Evolutionary conservation across 2,329 filamentous ascomycete species (phyloP), one percentile per base, ranked within the genome.

Genomic region (Aspergillus sergii): DNA sequence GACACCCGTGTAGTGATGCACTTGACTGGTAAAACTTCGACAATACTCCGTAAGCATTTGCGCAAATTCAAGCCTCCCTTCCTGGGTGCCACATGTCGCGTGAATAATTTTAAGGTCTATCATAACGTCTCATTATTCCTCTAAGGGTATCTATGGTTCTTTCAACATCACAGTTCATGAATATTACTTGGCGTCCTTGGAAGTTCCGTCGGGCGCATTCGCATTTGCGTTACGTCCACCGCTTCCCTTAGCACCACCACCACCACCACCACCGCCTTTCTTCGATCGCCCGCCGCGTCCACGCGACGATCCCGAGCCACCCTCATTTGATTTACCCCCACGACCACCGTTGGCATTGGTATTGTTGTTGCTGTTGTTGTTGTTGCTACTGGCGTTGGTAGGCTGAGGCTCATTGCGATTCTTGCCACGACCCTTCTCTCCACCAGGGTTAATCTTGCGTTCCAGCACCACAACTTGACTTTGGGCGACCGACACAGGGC

Each of bases 381-480:
- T 63, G 50, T 50, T 56, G 19, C 63, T 56, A 28, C 57, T 43
- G 8, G 54, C 50, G n/a, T 58, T 63, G 5, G 60, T n/a, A 5
- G 68, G 28, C 36, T 66, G 65, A 19, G 66, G 26, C 26, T 75
- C 74, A 43, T 66, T 64, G 28, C 73, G 74, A 28, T 68, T 71
- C 61, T 77, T 77, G 4, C 69, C 70, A n/a, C 73, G 73, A 1
- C 69, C 61, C 56, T 76, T 77, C 58, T 77, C 75, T 4, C 66
- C 70, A 3, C 72, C 70, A 0, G 75, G 73, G 26, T 75, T 77
- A 16, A 67, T 69, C 64, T 79, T 80, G 60, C 78, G 71, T 79
- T 97, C 94, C 28, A 96, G 81, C 1, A 98, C 91, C 67, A 96
- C 92, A 2, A 98, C 92, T 11, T 90, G 89, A 8, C 92, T 93